phyloP scores from a whole-genome alignment of 306 rosid species.

The Gillenia trifoliata region DNA sequence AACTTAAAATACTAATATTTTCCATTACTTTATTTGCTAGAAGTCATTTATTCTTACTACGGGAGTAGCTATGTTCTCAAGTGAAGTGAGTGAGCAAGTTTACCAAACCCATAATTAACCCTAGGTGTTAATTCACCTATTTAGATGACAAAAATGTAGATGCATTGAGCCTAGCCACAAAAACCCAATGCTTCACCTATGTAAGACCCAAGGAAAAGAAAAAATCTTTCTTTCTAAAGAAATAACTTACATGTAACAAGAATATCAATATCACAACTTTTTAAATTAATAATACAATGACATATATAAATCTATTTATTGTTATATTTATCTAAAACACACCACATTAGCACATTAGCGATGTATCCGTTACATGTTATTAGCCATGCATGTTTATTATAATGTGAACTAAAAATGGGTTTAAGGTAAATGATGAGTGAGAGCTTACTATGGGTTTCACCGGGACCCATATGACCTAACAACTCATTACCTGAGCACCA shows the following conservation, averaged over 20 bases:
- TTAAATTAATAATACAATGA: too few species aligned
- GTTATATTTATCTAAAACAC: neutral
- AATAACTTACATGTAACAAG: neutral
- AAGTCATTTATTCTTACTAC: neutral
- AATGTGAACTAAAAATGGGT: constrained; percentile 19
- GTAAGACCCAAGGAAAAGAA: neutral
- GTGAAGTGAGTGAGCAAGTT: neutral
- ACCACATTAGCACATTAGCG: too few species aligned
- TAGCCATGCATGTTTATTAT: neutral
- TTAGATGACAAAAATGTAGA: constrained; percentile 20
- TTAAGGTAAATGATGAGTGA: neutral
- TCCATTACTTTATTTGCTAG: neutral
- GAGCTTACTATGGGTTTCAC: neutral
- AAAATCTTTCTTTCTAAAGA: too few species aligned
- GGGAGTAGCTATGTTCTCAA: neutral
- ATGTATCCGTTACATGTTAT: neutral
- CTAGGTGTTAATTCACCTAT: neutral
- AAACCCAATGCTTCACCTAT: neutral
- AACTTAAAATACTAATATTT: neutral
- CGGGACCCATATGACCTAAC: constrained; percentile 25
- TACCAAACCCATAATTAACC: neutral
- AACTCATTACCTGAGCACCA: constrained; percentile 8
- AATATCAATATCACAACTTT: too few species aligned
- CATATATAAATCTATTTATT: too few species aligned
- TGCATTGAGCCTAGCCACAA: constrained; percentile 49